These are phyloP conservation scores for Pachysandra terminalis DNA, from an alignment of 164 flowering plant species.

Conservation along the genomic window DNA sequence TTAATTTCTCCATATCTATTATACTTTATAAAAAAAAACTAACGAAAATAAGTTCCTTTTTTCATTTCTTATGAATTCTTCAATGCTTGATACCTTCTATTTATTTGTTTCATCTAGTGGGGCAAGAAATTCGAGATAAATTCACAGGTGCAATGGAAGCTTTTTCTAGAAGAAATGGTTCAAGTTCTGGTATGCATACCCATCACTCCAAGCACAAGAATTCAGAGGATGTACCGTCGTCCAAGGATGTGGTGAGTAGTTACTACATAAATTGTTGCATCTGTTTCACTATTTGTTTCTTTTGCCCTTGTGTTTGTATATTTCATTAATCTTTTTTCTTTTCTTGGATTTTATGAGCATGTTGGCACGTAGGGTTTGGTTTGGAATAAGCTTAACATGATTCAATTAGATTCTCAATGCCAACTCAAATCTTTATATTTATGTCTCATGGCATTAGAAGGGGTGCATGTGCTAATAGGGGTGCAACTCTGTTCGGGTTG, in stretches of 20 bases:
- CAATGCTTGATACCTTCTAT: neutral
- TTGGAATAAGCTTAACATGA: no score
- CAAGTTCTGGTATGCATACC: slow-evolving; percentile 34
- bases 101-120: slow-evolving; percentile 33
- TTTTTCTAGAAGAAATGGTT: slow-evolving; percentile 42
- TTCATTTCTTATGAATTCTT: neutral
- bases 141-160: slow-evolving; percentile 52
- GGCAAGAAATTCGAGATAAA: slow-evolving; percentile 48
- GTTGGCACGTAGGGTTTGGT: no score
- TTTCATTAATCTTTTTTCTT: no score
- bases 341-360: no score
- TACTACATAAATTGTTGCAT: neutral
- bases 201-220: slow-evolving; percentile 36
- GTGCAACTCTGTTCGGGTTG: no score
- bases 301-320: neutral
- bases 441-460: no score
- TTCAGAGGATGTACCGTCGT: slow-evolving; percentile 20
- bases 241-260: slow-evolving; percentile 22
- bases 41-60: neutral
- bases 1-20: neutral
- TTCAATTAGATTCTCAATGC: no score
- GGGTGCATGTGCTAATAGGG: no score
- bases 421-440: no score
- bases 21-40: no score
- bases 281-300: neutral